These are phyloP conservation scores for Craterostigma plantagineum DNA, from an alignment of 257 asterid species.

Conservation along the genomic window DNA sequence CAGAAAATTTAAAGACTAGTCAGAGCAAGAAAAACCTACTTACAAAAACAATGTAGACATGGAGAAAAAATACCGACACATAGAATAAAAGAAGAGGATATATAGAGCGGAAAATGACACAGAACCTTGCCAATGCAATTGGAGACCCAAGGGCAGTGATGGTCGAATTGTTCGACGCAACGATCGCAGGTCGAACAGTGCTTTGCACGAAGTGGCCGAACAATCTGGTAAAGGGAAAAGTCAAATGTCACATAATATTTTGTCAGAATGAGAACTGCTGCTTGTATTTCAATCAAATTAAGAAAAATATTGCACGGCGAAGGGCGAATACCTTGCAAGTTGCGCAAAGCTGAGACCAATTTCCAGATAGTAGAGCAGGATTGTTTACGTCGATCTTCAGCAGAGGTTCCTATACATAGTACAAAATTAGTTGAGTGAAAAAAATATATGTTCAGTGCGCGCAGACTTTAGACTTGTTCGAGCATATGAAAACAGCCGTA, in stretches of 20 bases:
- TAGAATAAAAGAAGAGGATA: neutral
- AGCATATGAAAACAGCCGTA: too few relatives aligned
- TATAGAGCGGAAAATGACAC: conserved; percentile 1
- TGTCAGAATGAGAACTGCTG: too few relatives aligned
- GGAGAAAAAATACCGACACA: too few relatives aligned
- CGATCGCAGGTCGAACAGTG: conserved; percentile 98
- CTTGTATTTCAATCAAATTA: neutral
- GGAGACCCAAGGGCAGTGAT: conserved; percentile 99
- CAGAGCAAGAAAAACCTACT: too few relatives aligned
- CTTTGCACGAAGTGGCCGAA: conserved; percentile 97
- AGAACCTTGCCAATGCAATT: conserved; percentile 98
- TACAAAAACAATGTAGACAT: too few relatives aligned
- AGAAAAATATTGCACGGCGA: conserved; percentile 4
- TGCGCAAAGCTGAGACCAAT: conserved; percentile 98
- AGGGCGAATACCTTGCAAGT: conserved; percentile 75
- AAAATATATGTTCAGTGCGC: too few relatives aligned
- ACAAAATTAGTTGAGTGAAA: too few relatives aligned
- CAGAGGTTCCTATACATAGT: conserved; percentile 76
- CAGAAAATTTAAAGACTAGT: conserved; percentile 10
- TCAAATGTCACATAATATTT: conserved; percentile 5
- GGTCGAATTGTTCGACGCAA: conserved; percentile 98
- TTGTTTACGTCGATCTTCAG: conserved; percentile 59
- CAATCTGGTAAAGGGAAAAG: conserved; percentile 45
- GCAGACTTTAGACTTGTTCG: too few relatives aligned
- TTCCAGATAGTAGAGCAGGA: conserved; percentile 88